Conservation (phyloP, 2,329 filamentous ascomycete genomes). For the Incumbomyces lentus region DNA sequence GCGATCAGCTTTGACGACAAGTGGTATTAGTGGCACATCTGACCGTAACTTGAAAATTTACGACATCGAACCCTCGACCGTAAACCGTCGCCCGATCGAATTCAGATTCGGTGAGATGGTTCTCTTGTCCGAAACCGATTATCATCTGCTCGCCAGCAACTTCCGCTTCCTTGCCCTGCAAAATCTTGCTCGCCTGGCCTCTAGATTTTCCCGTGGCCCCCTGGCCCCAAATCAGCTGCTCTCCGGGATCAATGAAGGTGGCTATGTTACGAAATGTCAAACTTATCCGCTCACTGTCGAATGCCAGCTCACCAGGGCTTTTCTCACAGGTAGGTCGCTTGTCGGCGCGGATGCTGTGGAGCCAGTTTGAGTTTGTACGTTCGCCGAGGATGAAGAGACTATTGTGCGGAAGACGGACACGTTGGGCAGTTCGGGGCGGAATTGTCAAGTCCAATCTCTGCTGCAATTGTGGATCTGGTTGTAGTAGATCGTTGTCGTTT, state of each 20-base stretch:
- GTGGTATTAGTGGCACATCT: too few species aligned
- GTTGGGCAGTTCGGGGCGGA: conserved; percentile 46
- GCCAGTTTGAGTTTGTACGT: conserved; percentile 71
- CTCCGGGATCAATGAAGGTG: conserved; percentile 63
- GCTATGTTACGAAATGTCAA: conserved; percentile 84
- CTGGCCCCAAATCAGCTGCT: conserved; percentile 75
- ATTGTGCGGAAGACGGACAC: conserved; percentile 72
- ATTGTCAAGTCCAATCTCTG: background rate
- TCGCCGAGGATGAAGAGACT: conserved; percentile 77
- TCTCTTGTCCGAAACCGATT: conserved; percentile 73
- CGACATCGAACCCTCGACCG: conserved; percentile 71
- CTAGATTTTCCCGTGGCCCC: conserved; percentile 63
- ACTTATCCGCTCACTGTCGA: conserved; percentile 68
- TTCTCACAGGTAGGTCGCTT: conserved; percentile 63
- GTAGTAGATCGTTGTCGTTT: conserved; percentile 22
- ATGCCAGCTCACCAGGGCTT: conserved; percentile 58
- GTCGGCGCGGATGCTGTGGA: conserved; percentile 86
- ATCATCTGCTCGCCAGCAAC: conserved; percentile 55
- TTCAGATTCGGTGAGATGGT: conserved; percentile 57
- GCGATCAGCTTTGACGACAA: too few species aligned
- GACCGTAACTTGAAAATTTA: conserved; percentile 30
- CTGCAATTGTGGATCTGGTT: background rate
- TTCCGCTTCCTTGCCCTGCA: conserved; percentile 59
- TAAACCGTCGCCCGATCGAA: conserved; percentile 71
- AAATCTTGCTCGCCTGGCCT: conserved; percentile 49